These are phyloP conservation scores for Moesziomyces globuligerus DNA, from an alignment of 1,284 basidiomycete genomes.

Conservation along the genomic window DNA sequence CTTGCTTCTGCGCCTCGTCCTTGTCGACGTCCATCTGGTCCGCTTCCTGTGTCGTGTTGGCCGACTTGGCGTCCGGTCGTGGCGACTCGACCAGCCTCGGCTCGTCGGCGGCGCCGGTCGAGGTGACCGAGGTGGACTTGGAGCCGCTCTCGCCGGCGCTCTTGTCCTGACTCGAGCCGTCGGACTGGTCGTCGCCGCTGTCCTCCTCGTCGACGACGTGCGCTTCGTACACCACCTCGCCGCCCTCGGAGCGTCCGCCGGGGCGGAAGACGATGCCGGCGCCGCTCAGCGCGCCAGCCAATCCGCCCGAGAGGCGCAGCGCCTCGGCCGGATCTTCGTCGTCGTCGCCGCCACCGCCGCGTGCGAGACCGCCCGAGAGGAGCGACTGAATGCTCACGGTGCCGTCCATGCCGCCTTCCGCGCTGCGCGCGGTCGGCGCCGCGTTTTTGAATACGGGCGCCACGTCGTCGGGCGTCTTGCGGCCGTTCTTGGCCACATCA, in stretches of 20 bases:
- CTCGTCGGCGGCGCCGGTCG: slow-evolving; percentile 17
- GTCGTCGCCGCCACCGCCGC: slow-evolving; percentile 51
- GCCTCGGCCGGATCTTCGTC: slow-evolving; percentile 28
- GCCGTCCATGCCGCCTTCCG: slow-evolving; percentile 34
- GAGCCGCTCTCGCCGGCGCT: slow-evolving; percentile 6
- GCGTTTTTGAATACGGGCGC: slow-evolving; percentile 72
- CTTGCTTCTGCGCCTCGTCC: slow-evolving; percentile 10
- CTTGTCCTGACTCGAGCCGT: slow-evolving; percentile 17
- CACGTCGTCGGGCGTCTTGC: slow-evolving; percentile 74
- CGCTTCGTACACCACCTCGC: slow-evolving; percentile 60
- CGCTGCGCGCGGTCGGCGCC: slow-evolving; percentile 20
- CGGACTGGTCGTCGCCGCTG: slow-evolving; percentile 47
- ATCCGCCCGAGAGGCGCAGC: slow-evolving; percentile 47
- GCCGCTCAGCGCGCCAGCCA: slow-evolving; percentile 57
- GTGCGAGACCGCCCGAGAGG: slow-evolving; percentile 57
- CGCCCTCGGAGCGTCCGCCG: slow-evolving; percentile 51
- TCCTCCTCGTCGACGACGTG: slow-evolving; percentile 61
- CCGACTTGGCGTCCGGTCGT: slow-evolving; percentile 37
- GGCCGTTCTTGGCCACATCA: slow-evolving; percentile 75
- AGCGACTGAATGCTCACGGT: slow-evolving; percentile 61
- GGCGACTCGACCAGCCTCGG: slow-evolving; percentile 56
- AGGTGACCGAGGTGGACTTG: slow-evolving; percentile 1
- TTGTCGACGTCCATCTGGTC: slow-evolving; percentile 40
- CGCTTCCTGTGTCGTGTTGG: slow-evolving; percentile 23
- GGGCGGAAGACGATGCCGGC: slow-evolving; percentile 63